These are phyloP conservation scores for Candida gigantensis DNA, from an alignment of 1,139 yeast genomes.

Conservation along the genomic window DNA sequence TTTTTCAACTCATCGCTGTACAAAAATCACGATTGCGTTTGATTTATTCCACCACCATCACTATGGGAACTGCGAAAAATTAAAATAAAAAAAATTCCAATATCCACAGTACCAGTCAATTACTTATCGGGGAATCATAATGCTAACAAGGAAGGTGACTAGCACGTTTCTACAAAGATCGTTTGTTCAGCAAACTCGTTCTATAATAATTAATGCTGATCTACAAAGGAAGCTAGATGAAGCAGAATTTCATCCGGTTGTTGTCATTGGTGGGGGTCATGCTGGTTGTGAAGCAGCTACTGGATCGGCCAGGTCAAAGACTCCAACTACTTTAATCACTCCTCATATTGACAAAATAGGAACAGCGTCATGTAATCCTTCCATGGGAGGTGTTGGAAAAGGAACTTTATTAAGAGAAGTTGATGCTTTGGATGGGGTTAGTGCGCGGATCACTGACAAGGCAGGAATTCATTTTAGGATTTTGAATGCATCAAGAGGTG, in stretches of 20 bases:
- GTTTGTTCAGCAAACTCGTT: conserved; percentile 17
- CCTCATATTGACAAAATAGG: conserved; percentile 79
- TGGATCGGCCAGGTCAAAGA: conserved; percentile 85
- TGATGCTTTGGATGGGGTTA: conserved; percentile 94
- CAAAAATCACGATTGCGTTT: no score
- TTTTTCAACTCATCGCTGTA: no score
- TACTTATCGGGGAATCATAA: neutral
- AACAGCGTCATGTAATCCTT: conserved; percentile 95
- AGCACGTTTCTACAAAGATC: neutral
- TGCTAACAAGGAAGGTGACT: conserved; percentile 3
- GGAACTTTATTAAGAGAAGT: conserved; percentile 91
- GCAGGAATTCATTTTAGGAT: conserved; percentile 94
- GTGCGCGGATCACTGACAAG: conserved; percentile 78
- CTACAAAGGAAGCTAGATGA: conserved; percentile 29
- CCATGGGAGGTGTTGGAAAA: conserved; percentile 98
- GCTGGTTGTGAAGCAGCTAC: conserved; percentile 99
- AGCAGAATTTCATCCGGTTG: conserved; percentile 59
- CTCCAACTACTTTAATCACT: conserved; percentile 71
- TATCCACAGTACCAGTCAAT: no score
- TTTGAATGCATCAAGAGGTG: conserved; percentile 84
- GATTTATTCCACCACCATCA: conserved; percentile 1
- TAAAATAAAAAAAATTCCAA: neutral
- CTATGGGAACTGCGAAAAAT: neutral
- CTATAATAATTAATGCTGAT: conserved; percentile 38
- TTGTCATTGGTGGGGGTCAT: conserved; percentile 97